Conservation (phyloP, 768 basidiomycete species). For the Agaricus subrufescens region DNA sequence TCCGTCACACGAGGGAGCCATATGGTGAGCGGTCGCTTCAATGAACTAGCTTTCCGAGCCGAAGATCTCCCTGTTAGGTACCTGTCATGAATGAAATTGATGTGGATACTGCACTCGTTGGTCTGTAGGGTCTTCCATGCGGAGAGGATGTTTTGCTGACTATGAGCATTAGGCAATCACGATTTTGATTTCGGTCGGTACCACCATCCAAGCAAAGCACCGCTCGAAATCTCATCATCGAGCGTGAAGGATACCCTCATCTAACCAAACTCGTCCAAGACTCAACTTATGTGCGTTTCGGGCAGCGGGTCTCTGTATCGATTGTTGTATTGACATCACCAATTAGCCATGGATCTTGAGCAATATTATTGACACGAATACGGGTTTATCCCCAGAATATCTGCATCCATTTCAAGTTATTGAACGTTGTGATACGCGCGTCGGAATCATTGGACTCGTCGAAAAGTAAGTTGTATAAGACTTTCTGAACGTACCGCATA, state of each 20-base stretch:
- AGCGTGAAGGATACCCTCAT: slow-evolving; percentile 23
- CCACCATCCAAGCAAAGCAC: not conserved
- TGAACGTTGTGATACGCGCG: slow-evolving; percentile 62
- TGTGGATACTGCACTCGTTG: slow-evolving; percentile 78
- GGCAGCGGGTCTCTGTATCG: not conserved
- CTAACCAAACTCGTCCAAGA: slow-evolving; percentile 61
- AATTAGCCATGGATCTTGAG: slow-evolving; percentile 83
- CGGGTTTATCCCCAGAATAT: slow-evolving; percentile 54
- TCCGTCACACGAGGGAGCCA: slow-evolving; percentile 87
- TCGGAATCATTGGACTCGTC: slow-evolving; percentile 84
- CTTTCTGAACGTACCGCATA: not conserved
- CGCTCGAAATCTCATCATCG: not conserved
- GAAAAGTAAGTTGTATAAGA: slow-evolving; percentile 53
- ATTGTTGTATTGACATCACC: not conserved
- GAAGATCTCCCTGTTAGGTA: slow-evolving; percentile 40
- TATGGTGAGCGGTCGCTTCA: slow-evolving; percentile 52
- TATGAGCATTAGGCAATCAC: slow-evolving; percentile 63
- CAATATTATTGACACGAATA: slow-evolving; percentile 74
- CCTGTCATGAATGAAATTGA: slow-evolving; percentile 79
- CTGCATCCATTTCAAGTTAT: slow-evolving; percentile 61
- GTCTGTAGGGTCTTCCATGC: slow-evolving; percentile 35
- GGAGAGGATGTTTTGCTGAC: not conserved
- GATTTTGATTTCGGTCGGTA: slow-evolving; percentile 82
- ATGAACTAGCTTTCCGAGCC: not conserved
- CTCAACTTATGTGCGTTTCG: slow-evolving; percentile 61